Conservation (phyloP, 805 yeast species). For the Candida schatavii region DNA sequence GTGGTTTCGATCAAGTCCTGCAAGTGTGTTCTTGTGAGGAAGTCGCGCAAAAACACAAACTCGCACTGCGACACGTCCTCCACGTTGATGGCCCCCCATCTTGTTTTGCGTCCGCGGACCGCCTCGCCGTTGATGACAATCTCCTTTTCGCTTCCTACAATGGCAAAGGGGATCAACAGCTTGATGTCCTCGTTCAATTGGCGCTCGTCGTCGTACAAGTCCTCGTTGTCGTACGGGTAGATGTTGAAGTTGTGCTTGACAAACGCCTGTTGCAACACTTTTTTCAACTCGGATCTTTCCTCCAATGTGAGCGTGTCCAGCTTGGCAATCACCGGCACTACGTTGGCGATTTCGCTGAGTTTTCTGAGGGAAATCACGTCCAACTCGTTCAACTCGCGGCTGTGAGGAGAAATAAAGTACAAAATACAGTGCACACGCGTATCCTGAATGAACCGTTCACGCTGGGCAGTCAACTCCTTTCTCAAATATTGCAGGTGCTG, state of each 20-base stretch:
- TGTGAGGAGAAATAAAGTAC: conserved; percentile 87
- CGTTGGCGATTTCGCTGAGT: conserved; percentile 86
- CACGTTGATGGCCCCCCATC: conserved; percentile 91
- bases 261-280: conserved; percentile 73
- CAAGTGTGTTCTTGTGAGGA: conserved; percentile 90
- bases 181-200: conserved; percentile 74
- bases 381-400: conserved; percentile 76
- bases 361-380: conserved; percentile 82
- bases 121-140: conserved; percentile 72
- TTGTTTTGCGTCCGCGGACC: conserved; percentile 86
- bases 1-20: conserved; percentile 96
- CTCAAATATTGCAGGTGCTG: conserved; percentile 90
- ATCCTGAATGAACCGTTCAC: conserved; percentile 79
- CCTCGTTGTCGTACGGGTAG: conserved; percentile 79
- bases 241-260: conserved; percentile 66
- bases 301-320: conserved; percentile 83
- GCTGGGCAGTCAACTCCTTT: conserved; percentile 90
- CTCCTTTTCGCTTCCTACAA: conserved; percentile 85
- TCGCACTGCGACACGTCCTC: conserved; percentile 96
- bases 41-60: conserved; percentile 89
- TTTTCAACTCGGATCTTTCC: conserved; percentile 80
- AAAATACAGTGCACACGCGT: conserved; percentile 91
- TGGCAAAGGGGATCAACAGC: conserved; percentile 84
- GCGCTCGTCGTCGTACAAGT: conserved; percentile 65
- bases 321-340: conserved; percentile 93